phyloP scores from a whole-genome alignment of 306 rosid species.

The Medicago lupulina region DNA sequence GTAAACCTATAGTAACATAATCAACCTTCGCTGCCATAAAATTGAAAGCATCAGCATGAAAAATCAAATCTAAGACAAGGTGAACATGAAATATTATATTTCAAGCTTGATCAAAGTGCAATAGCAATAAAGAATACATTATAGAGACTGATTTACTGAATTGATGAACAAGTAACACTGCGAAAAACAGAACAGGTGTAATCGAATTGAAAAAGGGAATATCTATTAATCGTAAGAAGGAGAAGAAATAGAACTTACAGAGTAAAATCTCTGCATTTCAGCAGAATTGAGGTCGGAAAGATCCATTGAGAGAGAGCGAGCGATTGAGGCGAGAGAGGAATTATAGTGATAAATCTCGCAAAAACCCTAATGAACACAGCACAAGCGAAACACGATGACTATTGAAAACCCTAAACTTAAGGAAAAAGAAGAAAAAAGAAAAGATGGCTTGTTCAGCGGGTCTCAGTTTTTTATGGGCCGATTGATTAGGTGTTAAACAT shows the following conservation, averaged over 20 bases:
- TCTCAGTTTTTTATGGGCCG: background rate
- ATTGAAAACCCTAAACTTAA: background rate
- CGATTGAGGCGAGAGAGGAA: background rate
- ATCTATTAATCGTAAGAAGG: background rate
- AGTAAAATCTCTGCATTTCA: conserved; percentile 70
- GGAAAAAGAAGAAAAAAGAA: background rate
- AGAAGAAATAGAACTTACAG: conserved; percentile 52
- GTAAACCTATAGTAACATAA: conserved; percentile 6
- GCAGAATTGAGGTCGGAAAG: conserved; percentile 61
- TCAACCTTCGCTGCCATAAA: background rate
- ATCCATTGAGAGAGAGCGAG: conserved; percentile 59
- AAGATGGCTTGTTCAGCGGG: background rate
- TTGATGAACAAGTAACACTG: background rate
- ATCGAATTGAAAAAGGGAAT: background rate
- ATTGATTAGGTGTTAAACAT: background rate
- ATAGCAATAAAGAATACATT: background rate
- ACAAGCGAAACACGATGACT: background rate
- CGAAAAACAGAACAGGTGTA: background rate
- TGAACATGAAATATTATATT: background rate
- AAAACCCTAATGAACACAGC: conserved; percentile 42
- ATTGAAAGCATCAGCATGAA: background rate
- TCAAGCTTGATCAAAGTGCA: background rate
- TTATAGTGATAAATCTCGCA: background rate
- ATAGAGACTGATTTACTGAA: background rate
- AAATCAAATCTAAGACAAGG: background rate